Base-by-base conservation (phyloP, 2,329 filamentous ascomycete species). In the Coniella vitis region DNA sequence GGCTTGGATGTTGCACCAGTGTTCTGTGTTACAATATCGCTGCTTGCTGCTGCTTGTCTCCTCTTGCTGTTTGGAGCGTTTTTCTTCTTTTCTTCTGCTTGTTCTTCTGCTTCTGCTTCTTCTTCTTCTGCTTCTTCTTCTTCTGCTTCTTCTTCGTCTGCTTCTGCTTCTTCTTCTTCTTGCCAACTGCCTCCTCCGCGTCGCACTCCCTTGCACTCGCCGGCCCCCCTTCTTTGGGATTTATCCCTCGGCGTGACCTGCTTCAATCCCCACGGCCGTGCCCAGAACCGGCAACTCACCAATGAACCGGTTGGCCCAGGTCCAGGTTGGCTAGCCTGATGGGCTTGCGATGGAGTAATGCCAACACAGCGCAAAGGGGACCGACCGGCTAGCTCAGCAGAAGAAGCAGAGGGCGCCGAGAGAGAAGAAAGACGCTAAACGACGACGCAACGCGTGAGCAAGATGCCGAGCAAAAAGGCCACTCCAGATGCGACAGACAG, bases 391-490 rank as follows among this genome's bases (percentile, higher is more conserved):
- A n/a, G n/a, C n/a, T n/a, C n/a, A n/a, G n/a, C n/a, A n/a, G n/a
- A n/a, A n/a, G n/a, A n/a, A n/a, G n/a, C n/a, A n/a, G n/a, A n/a
- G n/a, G 41, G 47, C 17, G 16, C 38, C 22, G 21, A 45, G 29
- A 36, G 13, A 21, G 21, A 16, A 7, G 22, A 25, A 25, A 20
- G 38, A 48, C 35, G 34, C 42, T 48, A 43, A n/a, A 21, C 20
- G 29, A 10, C 17, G 19, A 38, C 34, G 31, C 38, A 32, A 32
- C 38, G 34, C 47, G 38, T 49, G 42, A 31, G 31, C 34, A 48
- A 44, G 35, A 34, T 51, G 45, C 40, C 45, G 45, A 51, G 49
- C 39, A 22, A 21, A 35, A 16, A n/a, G 34, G 14, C 31, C 34
- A 21, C 9, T 34, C 39, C 22, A 38, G 14, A 22, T 19, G 32